Conservation (phyloP, 805 yeast species). For the Jamesozyma rosinii region DNA sequence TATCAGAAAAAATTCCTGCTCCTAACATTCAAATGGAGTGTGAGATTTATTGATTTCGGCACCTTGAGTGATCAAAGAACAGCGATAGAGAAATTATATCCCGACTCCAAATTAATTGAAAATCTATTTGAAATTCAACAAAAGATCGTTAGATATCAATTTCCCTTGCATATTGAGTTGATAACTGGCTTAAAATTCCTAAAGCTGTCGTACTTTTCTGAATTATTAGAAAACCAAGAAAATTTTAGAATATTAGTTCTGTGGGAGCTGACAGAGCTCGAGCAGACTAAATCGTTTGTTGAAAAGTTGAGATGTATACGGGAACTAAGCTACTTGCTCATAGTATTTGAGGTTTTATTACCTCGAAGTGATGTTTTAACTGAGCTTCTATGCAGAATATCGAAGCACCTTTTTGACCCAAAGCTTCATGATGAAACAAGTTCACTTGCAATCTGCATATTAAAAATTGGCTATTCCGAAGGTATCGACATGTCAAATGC, state of each 20-base stretch:
- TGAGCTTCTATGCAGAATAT: constrained; percentile 7
- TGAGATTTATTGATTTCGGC: constrained; percentile 16
- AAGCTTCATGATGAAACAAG: constrained; percentile 13
- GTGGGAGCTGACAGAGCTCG: constrained; percentile 18
- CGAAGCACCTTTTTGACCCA: constrained; percentile 7
- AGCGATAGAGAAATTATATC: constrained; percentile 3
- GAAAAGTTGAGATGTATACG: constrained; percentile 13
- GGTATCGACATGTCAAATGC: constrained; percentile 6
- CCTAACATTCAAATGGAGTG: constrained; percentile 7
- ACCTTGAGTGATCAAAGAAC: constrained; percentile 6
- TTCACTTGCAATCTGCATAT: constrained; percentile 6
- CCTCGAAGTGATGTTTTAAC: constrained; percentile 3
- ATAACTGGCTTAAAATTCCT: constrained; percentile 7
- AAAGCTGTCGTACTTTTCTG: neutral
- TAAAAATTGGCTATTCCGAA: constrained; percentile 5
- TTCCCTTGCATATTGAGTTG: constrained; percentile 12
- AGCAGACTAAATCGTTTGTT: constrained; percentile 1
- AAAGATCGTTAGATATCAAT: constrained; percentile 8
- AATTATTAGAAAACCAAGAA: constrained; percentile 4
- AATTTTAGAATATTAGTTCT: constrained; percentile 7
- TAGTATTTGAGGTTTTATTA: constrained; percentile 8
- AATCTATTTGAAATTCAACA: constrained; percentile 5
- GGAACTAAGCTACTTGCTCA: constrained; percentile 13
- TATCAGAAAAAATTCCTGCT: constrained; percentile 1
- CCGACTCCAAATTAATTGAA: neutral